Conservation (phyloP, 2,329 filamentous ascomycete genomes). For the Helotiales sp. region DNA sequence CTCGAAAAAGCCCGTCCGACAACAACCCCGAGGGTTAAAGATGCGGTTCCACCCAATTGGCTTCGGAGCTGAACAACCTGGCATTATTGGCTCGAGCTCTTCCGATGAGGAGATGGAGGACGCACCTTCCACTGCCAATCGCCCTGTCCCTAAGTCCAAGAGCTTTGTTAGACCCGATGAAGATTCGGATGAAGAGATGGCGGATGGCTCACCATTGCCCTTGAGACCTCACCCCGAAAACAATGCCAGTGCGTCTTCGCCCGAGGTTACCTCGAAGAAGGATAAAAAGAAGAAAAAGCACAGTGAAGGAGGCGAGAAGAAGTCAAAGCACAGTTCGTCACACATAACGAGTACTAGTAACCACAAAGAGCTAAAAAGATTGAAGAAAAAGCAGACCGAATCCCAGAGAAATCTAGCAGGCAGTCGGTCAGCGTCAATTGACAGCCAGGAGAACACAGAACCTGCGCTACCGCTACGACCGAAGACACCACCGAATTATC, state of each 20-base stretch:
- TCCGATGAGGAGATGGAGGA: conserved; percentile 33
- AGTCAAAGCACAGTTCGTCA: conserved; percentile 39
- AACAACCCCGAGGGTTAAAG: conserved; percentile 70
- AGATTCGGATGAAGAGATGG: conserved; percentile 32
- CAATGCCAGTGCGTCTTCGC: conserved; percentile 7
- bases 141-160: neutral
- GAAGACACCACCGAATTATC: conserved; percentile 1
- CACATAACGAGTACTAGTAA: conserved; percentile 24
- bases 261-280: conserved; percentile 18
- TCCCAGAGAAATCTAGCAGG: conserved; percentile 26
- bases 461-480: neutral
- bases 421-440: conserved; percentile 28
- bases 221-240: conserved; percentile 6
- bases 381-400: conserved; percentile 37
- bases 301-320: conserved; percentile 28
- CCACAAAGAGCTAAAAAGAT: conserved; percentile 33
- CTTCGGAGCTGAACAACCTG: conserved; percentile 51
- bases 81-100: conserved; percentile 44
- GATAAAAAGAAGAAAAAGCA: conserved; percentile 37
- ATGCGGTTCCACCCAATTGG: conserved; percentile 73
- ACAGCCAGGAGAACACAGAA: neutral
- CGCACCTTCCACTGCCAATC: conserved; percentile 10
- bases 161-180: neutral
- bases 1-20: conserved; percentile 58
- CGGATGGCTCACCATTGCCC: conserved; percentile 21